These are phyloP conservation scores for Pichia exigua DNA, from an alignment of 805 yeast species.

Conservation along the genomic window DNA sequence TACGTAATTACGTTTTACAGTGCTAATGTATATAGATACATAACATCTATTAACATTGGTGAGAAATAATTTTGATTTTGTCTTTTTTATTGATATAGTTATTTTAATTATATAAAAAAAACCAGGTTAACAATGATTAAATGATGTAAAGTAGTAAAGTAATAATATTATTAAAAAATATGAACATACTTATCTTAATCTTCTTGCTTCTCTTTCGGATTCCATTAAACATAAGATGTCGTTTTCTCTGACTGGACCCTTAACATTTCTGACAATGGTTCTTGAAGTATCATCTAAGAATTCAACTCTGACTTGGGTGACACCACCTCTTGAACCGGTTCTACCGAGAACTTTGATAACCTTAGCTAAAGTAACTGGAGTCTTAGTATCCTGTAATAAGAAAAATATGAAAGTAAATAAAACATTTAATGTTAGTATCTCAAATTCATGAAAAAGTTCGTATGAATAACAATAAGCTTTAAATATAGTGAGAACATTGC, in stretches of 20 bases:
- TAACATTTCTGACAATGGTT: constrained; percentile 95
- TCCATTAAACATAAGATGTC: constrained; percentile 99
- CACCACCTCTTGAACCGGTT: constrained; percentile 99
- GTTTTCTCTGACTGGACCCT: constrained; percentile 96
- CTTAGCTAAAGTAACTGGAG: constrained; percentile 98
- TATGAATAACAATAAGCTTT: neutral
- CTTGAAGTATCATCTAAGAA: constrained; percentile 92
- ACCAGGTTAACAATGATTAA: constrained; percentile 2
- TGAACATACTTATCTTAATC: constrained; percentile 56
- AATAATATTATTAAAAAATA: neutral
- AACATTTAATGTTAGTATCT: neutral
- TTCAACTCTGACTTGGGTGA: constrained; percentile 96
- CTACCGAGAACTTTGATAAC: constrained; percentile 99
- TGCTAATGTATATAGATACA: neutral
- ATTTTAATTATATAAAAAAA: no score
- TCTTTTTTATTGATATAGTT: neutral
- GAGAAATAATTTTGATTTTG: neutral
- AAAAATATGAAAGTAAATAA: neutral
- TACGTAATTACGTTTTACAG: neutral
- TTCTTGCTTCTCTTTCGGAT: constrained; percentile 99
- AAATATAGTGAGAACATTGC: no score
- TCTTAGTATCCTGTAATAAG: constrained; percentile 44
- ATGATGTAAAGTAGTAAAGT: neutral
- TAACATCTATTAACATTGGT: no score
- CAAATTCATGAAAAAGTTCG: neutral